Percentiles rank a stretch among this genome's conserved stretches.
phyloP scores from a whole-genome alignment of 2,329 filamentous ascomycete species.

The Talaromyces sp. region DNA sequence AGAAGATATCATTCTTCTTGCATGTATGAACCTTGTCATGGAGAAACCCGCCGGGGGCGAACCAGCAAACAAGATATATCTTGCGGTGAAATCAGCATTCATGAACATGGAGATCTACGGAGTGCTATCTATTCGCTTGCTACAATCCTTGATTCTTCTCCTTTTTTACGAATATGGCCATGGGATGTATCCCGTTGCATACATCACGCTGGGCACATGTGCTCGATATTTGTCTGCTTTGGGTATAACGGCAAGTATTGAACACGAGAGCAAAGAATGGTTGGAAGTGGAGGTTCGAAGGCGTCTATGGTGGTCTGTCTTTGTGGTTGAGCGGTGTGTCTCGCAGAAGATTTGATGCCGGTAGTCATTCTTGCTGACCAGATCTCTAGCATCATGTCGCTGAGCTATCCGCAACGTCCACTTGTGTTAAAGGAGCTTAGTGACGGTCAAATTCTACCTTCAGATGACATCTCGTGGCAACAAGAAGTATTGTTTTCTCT shows the following conservation, averaged over 20 bases:
- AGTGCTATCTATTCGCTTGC: constrained; percentile 43
- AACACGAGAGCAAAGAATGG: background rate
- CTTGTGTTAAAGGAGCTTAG: background rate
- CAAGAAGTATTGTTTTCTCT: background rate
- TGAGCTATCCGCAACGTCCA: background rate
- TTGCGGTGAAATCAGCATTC: background rate
- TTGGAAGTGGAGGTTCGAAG: background rate
- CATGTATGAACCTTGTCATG: background rate
- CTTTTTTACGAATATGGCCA: constrained; percentile 52
- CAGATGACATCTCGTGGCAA: background rate
- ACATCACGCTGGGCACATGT: background rate
- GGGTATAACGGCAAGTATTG: background rate
- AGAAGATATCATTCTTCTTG: background rate
- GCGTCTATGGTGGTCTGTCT: background rate
- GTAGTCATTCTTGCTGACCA: background rate
- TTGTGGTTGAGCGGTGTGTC: background rate
- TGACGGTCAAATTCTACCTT: background rate
- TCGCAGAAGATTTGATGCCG: background rate
- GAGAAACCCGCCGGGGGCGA: background rate
- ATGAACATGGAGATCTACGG: constrained; percentile 29
- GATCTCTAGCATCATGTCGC: background rate
- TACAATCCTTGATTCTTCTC: constrained; percentile 50
- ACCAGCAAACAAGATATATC: background rate
- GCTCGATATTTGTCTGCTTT: background rate
- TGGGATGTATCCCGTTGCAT: constrained; percentile 45